Conservation (phyloP, 75 land plant genomes). For the Selaginella moellendorffii region DNA sequence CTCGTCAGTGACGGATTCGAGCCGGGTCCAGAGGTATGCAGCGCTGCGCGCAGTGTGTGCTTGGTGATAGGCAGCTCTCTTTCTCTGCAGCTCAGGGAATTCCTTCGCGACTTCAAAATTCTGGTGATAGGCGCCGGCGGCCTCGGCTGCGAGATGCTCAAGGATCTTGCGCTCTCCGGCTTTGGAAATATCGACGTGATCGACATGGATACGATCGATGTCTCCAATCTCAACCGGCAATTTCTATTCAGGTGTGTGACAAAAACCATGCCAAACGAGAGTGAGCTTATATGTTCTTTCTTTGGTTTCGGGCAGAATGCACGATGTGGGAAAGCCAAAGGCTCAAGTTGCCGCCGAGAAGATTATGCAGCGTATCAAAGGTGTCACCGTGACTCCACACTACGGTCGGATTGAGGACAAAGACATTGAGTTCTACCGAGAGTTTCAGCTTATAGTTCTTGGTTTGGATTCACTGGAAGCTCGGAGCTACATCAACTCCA, state of each 20-base stretch:
- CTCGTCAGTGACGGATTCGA: slow-evolving; percentile 69
- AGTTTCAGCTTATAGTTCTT: slow-evolving; percentile 81
- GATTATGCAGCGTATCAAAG: slow-evolving; percentile 95
- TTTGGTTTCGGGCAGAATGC: slow-evolving; percentile 42
- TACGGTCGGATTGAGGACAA: slow-evolving; percentile 96
- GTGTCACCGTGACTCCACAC: slow-evolving; percentile 88
- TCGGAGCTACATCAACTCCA: slow-evolving; percentile 91
- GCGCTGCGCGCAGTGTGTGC: slow-evolving; percentile 1
- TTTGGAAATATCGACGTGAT: slow-evolving; percentile 84
- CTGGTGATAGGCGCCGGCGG: slow-evolving; percentile 98
- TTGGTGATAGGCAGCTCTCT: background rate
- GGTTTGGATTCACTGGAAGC: slow-evolving; percentile 99
- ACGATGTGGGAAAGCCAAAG: slow-evolving; percentile 95
- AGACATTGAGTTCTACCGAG: slow-evolving; percentile 60
- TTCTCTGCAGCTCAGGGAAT: slow-evolving; percentile 59
- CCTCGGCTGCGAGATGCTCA: slow-evolving; percentile 86
- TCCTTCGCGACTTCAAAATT: slow-evolving; percentile 42
- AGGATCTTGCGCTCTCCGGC: slow-evolving; percentile 86
- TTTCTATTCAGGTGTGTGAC: slow-evolving; percentile 91
- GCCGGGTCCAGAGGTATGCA: slow-evolving; percentile 46
- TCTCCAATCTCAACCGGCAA: slow-evolving; percentile 93
- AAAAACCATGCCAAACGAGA: background rate
- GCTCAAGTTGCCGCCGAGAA: slow-evolving; percentile 93
- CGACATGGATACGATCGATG: slow-evolving; percentile 97
- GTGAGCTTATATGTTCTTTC: background rate